A percentile compares a stretch with the other conserved stretches of the same genome.
These are phyloP conservation scores for Papiliotrema flavescens DNA, from an alignment of 1,284 basidiomycete genomes.

Conservation along the genomic window DNA sequence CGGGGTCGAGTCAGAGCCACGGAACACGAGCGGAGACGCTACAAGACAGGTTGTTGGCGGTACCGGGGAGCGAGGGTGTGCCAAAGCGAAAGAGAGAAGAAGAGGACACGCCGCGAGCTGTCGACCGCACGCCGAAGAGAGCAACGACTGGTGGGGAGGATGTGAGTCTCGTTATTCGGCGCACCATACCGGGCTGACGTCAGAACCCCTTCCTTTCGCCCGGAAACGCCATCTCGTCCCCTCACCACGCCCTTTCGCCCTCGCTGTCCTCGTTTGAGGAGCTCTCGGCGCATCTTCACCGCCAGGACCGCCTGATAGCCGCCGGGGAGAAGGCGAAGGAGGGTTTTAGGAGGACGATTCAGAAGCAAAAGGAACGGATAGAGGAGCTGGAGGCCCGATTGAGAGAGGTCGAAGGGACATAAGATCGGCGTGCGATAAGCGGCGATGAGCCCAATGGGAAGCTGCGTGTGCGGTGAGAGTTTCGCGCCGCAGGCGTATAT, in stretches of 20 bases:
- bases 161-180: neutral
- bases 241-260: slow-evolving; percentile 27
- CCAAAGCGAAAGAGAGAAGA: slow-evolving; percentile 21
- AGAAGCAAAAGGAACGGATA: slow-evolving; percentile 26
- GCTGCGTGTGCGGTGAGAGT: too few species aligned
- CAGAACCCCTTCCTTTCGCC: slow-evolving; percentile 30
- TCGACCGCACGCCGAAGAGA: slow-evolving; percentile 14
- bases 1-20: slow-evolving; percentile 12
- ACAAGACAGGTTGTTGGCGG: slow-evolving; percentile 16
- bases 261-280: slow-evolving; percentile 24
- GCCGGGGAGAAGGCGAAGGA: slow-evolving; percentile 40
- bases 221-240: slow-evolving; percentile 7
- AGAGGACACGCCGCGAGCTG: slow-evolving; percentile 3
- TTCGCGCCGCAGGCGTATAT: too few species aligned
- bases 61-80: slow-evolving; percentile 9
- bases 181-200: slow-evolving; percentile 2
- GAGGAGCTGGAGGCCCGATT: slow-evolving; percentile 21
- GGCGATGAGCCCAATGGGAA: too few species aligned
- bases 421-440: neutral
- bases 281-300: slow-evolving; percentile 34
- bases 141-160: neutral
- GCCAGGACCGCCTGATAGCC: slow-evolving; percentile 36
- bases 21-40: neutral
- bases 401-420: slow-evolving; percentile 16
- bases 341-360: slow-evolving; percentile 36